Evolutionary conservation across 192 early-diverging fungal species (phyloP).

Genomic region (Gaertneriomyces semiglobifer): DNA sequence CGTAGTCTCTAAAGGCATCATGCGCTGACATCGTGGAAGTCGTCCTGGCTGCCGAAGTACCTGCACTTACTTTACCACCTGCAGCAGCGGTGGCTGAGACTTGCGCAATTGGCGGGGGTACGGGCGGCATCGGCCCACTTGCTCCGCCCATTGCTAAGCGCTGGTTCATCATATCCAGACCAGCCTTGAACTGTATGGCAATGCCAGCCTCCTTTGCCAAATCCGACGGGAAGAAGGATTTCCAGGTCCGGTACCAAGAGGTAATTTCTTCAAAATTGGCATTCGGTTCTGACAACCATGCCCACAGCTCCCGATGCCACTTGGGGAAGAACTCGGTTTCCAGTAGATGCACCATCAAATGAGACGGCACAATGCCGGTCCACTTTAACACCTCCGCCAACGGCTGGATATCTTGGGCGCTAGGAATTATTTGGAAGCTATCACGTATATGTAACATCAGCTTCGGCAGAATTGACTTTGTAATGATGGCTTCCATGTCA

Average conservation of each 20-base stretch:
- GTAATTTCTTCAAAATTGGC: conserved; percentile 60
- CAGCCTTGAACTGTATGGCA: conserved; percentile 56
- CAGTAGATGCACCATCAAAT: conserved; percentile 56
- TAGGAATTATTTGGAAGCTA: conserved; percentile 72
- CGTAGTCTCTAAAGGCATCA: conserved; percentile 54
- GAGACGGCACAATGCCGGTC: conserved; percentile 48
- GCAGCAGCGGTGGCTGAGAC: conserved; percentile 20
- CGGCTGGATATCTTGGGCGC: conserved; percentile 62
- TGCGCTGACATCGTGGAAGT: conserved; percentile 29
- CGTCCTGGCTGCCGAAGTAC: conserved; percentile 18
- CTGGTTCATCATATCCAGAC: conserved; percentile 69
- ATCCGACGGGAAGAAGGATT: conserved; percentile 47
- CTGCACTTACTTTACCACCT: conserved; percentile 13
- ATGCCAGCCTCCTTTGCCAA: conserved; percentile 46
- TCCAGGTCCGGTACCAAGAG: conserved; percentile 71
- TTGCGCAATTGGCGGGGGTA: conserved; percentile 30
- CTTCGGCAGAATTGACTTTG: conserved; percentile 67
- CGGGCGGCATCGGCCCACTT: conserved; percentile 28
- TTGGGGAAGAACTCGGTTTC: conserved; percentile 78
- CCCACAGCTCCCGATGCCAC: conserved; percentile 67
- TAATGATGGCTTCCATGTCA: conserved; percentile 61
- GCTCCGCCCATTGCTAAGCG: conserved; percentile 29
- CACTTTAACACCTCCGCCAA: conserved; percentile 64
- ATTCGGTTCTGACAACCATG: conserved; percentile 60
- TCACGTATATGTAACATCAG: conserved; percentile 55